Evolutionary conservation across 2,329 filamentous ascomycete genomes (phyloP).

Genomic region (Ustulina deusta): DNA sequence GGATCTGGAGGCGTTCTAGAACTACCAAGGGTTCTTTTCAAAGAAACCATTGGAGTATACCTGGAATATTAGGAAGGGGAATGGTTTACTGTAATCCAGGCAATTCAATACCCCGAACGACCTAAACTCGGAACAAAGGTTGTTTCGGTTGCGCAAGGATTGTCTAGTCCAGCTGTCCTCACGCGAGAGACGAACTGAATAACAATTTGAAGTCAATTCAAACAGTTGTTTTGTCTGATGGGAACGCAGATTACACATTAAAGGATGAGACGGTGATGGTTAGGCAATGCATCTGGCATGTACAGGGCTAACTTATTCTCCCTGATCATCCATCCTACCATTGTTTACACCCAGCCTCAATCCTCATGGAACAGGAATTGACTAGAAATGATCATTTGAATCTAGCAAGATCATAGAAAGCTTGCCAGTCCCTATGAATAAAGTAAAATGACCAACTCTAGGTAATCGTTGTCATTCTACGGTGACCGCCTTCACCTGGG

Average conservation of each 20-base stretch:
- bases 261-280: neutral
- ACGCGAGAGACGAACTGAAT: constrained; percentile 17
- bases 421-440: neutral
- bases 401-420: neutral
- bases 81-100: constrained; percentile 23
- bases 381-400: neutral
- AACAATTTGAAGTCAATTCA: constrained; percentile 16
- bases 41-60: constrained; percentile 11
- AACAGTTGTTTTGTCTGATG: neutral
- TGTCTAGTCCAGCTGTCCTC: neutral
- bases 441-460: neutral
- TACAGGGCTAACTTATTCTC: neutral
- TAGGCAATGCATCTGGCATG: neutral
- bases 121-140: neutral
- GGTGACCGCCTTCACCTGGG: neutral
- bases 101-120: constrained; percentile 31
- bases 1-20: constrained; percentile 23
- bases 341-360: no score
- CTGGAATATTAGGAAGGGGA: neutral
- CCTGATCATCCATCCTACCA: neutral
- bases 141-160: constrained; percentile 1
- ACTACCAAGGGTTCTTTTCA: constrained; percentile 1
- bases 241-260: neutral
- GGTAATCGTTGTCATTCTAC: neutral
- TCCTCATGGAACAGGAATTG: no score